Base-by-base conservation (phyloP, 228 moss, liverwort and hornwort species). In the Sphagnum magellanicum region DNA sequence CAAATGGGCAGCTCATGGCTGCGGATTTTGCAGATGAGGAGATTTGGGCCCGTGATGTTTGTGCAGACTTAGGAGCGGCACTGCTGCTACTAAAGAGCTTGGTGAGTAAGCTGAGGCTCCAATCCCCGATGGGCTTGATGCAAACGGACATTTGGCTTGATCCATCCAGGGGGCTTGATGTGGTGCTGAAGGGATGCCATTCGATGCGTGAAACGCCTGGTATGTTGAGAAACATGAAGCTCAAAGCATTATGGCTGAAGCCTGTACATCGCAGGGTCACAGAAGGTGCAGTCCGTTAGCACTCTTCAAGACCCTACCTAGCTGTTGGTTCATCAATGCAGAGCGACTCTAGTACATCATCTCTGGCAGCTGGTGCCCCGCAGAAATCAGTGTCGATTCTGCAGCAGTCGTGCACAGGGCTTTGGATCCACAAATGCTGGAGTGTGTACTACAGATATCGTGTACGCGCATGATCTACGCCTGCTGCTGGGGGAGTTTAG, bases 111-210 rank as follows among this genome's bases (percentile, higher is more conserved):
- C 65, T 72, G 73, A 78, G 68, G 53, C 74, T 82, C 90, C 90
- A 90, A 47, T 71, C 77, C 4, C 86, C 89, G 0, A 77, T 62
- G 0, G 79, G 77, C 63, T 86, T 90, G 76, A 90, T 84, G 61
- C 84, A 79, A 51, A 90, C 78, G 8, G 90, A 72, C 63, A 90
- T 82, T 51, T 70, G 72, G 0, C 73, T 72, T 57, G 15, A 67
- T 8, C 60, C 63, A 16, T 81, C 77, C 0, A 81, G 71, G 4
- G 86, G 81, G 8, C 75, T 86, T 0, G 84, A 86, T 5, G 81
- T 62, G 6, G 74, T 76, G 68, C 85, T 89, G 74, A 89, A 89
- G 10, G 81, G 89, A 65, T 86, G 86, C 89, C 89, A 89, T 71
- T 90, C 78, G 73, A 77, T 75, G 53, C 76, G 82, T 48, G 90